Conservation (phyloP, 495 filamentous ascomycete genomes). For the Tuber melanosporum region DNA sequence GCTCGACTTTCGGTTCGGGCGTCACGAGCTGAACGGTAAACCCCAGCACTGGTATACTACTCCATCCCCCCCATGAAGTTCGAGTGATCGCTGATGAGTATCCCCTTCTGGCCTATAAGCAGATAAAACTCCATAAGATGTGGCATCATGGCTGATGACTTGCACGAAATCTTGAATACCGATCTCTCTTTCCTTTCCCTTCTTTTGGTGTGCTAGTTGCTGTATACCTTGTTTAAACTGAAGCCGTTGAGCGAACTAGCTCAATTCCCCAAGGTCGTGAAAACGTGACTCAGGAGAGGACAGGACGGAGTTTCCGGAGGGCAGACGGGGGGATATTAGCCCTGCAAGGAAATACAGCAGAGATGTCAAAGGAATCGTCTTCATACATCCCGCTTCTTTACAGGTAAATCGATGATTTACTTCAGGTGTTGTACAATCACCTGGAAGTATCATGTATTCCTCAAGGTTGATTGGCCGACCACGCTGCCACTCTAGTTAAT, state of each 20-base stretch:
- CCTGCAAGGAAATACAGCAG: background rate
- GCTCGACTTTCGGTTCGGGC: background rate
- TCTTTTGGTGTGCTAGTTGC: background rate
- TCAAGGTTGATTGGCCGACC: background rate
- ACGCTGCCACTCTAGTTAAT: background rate
- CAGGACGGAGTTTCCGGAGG: background rate
- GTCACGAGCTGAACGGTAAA: too few species aligned
- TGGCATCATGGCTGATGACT: background rate
- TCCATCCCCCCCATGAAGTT: background rate
- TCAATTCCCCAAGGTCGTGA: background rate
- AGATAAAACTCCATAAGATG: background rate
- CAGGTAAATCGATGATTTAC: background rate
- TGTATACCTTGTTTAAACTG: background rate
- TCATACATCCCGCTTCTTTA: background rate
- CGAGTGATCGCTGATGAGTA: background rate
- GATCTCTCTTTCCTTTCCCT: background rate
- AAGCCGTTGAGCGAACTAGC: background rate
- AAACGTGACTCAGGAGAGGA: background rate
- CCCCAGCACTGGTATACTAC: too few species aligned
- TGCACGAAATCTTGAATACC: background rate
- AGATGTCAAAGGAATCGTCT: background rate
- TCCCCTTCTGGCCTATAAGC: background rate
- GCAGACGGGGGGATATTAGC: background rate
- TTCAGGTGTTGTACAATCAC: background rate
- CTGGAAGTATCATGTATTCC: background rate